Base-by-base conservation (phyloP, 1,284 basidiomycete species). In the Sutorius eximius region DNA sequence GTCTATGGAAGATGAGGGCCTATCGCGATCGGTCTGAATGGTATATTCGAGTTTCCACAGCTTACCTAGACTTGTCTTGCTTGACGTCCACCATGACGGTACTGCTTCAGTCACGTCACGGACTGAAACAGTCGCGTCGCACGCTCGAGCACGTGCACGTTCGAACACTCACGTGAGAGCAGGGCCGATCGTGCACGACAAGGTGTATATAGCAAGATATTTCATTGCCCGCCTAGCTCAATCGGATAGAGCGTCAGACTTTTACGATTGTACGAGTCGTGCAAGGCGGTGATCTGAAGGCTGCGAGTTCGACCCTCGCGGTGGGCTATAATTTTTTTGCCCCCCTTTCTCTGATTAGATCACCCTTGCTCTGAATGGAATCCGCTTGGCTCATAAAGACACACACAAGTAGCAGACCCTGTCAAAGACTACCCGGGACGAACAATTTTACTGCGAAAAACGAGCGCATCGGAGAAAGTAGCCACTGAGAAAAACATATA, bases 261-360 rank as follows among this genome's bases (percentile, higher is more conserved):
- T 68, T 68, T 66, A 64, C 55, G 45, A 51, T 58, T 57, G 64
- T 66, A 57, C 65, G 27, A 63, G 54, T 66, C 53, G 63, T 65
- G 48, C 67, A 67, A 59, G 50, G 56, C 45, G 66, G 69, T 60
- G 61, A 85, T 87, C 85, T 87, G 87, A 89, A 89, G 87, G 87
- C 86, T 90, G 87, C 85, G 85, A 88, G 87, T 90, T 90, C 87
- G 87, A 90, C 86, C 86, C 87, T 89, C 87, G 85, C 87, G 86
- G 86, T 89, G 87, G 87, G 85, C 87, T 89, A 86, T 45, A 42
- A 33, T 5, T 54, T 56, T 58, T 52, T 36, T 12, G 16, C 3
- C n/a, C 8, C 5, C 3, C 16, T 12, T 24, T n/a, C 24, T 27
- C 24, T 27, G 24, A 27, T 27, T 27, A 27, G 3, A 27, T 27